These are phyloP conservation scores for Chlorella variabilis DNA, from an alignment of 163 green algal species.

Conservation along the genomic window DNA sequence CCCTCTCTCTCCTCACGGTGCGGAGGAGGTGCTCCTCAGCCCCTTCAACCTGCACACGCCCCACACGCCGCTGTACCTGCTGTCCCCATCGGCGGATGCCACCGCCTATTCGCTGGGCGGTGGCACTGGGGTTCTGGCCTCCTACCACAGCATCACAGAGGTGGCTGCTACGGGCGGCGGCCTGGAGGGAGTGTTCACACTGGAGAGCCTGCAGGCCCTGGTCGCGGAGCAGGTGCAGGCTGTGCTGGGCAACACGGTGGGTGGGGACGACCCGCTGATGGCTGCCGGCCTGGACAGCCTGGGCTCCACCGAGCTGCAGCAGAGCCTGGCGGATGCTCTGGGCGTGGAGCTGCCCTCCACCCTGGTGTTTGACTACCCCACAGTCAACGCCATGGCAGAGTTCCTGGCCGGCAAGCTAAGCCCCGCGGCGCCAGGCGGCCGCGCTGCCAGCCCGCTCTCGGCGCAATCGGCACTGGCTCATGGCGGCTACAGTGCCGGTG, in stretches of 20 bases:
- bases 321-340: slow-evolving; percentile 64
- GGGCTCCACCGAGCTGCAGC: slow-evolving; percentile 83
- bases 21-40: slow-evolving; percentile 3
- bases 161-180: background rate
- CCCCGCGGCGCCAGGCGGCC: background rate
- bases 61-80: slow-evolving; percentile 8
- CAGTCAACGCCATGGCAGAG: slow-evolving; percentile 50
- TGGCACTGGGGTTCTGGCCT: background rate
- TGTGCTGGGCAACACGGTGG: slow-evolving; percentile 41
- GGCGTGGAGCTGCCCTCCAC: slow-evolving; percentile 79
- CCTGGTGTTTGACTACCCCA: slow-evolving; percentile 92
- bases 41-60: slow-evolving; percentile 26
- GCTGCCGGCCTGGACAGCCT: slow-evolving; percentile 84
- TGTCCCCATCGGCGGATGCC: slow-evolving; percentile 12
- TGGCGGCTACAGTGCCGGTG: background rate
- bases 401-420: slow-evolving; percentile 53
- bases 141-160: slow-evolving; percentile 1
- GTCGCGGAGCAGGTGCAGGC: slow-evolving; percentile 36
- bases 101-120: background rate
- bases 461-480: background rate
- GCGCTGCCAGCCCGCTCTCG: background rate
- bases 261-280: slow-evolving; percentile 75
- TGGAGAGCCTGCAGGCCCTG: slow-evolving; percentile 27
- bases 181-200: background rate
- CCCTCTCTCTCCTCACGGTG: background rate